Evolutionary conservation across 192 early-diverging fungal genomes (phyloP).

Genomic region (Umbelopsis isabellina): DNA sequence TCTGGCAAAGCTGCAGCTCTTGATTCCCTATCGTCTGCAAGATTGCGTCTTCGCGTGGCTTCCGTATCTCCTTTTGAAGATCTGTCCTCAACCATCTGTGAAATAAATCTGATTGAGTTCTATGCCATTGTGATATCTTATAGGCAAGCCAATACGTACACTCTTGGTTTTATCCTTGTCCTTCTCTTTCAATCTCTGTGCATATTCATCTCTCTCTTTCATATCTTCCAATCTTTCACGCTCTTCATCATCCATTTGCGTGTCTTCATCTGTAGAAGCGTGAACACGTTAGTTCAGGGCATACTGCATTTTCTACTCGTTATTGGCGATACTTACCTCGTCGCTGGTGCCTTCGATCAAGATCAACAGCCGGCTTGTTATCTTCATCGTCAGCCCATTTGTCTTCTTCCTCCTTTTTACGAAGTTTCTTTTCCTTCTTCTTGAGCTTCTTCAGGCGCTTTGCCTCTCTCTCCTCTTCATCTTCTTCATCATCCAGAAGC

Average conservation of each 20-base stretch:
- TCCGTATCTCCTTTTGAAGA: conserved; percentile 70
- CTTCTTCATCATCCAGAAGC: conserved; percentile 40
- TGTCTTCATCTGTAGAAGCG: conserved; percentile 41
- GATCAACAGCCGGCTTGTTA: conserved; percentile 28
- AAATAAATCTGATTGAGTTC: neutral
- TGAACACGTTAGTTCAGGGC: neutral
- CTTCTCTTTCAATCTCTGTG: conserved; percentile 74
- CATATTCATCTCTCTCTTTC: conserved; percentile 91
- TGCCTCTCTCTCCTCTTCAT: conserved; percentile 48
- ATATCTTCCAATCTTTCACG: conserved; percentile 70
- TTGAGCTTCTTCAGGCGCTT: conserved; percentile 52
- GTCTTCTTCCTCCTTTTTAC: conserved; percentile 46
- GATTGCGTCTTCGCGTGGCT: conserved; percentile 64
- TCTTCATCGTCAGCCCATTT: conserved; percentile 39
- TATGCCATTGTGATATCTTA: conserved; percentile 4
- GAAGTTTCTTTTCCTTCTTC: conserved; percentile 48
- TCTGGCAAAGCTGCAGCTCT: conserved; percentile 70
- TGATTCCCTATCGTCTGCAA: conserved; percentile 82
- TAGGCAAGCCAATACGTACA: conserved; percentile 39
- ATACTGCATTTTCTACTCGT: neutral
- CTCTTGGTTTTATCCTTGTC: conserved; percentile 84
- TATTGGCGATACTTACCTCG: neutral
- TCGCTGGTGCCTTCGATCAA: conserved; percentile 20
- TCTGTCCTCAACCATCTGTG: conserved; percentile 68
- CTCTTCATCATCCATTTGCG: conserved; percentile 46